These are phyloP conservation scores for Dacryopinax spathularia DNA, from an alignment of 768 basidiomycete species.

Conservation along the genomic window DNA sequence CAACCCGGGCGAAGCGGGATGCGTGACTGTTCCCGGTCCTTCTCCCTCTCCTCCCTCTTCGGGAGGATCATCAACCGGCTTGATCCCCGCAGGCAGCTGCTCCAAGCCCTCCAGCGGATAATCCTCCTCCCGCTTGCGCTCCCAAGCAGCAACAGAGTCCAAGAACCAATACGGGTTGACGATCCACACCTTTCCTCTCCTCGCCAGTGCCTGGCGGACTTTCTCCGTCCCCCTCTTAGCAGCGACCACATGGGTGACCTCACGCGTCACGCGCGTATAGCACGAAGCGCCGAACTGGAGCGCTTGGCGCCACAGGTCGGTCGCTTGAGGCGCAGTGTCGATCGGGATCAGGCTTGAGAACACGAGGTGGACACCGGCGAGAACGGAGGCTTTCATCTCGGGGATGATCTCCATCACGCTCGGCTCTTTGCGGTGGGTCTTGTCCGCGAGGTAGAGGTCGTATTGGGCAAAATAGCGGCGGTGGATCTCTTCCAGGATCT, in stretches of 20 bases:
- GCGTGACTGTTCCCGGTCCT: conserved; percentile 5
- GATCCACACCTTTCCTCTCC: conserved; percentile 60
- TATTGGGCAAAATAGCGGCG: conserved; percentile 57
- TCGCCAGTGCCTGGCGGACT: conserved; percentile 65
- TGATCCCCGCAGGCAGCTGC: conserved; percentile 3
- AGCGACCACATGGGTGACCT: conserved; percentile 82
- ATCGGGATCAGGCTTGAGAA: conserved; percentile 94
- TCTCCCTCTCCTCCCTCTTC: conserved; percentile 3
- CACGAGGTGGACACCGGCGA: conserved; percentile 67
- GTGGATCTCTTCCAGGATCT: conserved; percentile 80
- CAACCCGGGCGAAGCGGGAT: background rate
- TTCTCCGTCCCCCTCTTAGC: conserved; percentile 89
- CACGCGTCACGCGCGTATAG: conserved; percentile 47
- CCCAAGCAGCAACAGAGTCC: conserved; percentile 82
- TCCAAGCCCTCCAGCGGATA: background rate
- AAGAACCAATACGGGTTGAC: conserved; percentile 89
- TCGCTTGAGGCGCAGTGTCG: conserved; percentile 56
- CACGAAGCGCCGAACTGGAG: conserved; percentile 78
- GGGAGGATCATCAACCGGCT: conserved; percentile 1
- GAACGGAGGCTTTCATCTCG: conserved; percentile 53
- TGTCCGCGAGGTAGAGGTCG: conserved; percentile 23
- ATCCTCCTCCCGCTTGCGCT: conserved; percentile 51
- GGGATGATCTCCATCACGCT: conserved; percentile 57
- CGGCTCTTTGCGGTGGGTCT: background rate
- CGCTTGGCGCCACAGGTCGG: conserved; percentile 76